Conservation (phyloP, 768 basidiomycete genomes). For the Calocybe gangraenosa region DNA sequence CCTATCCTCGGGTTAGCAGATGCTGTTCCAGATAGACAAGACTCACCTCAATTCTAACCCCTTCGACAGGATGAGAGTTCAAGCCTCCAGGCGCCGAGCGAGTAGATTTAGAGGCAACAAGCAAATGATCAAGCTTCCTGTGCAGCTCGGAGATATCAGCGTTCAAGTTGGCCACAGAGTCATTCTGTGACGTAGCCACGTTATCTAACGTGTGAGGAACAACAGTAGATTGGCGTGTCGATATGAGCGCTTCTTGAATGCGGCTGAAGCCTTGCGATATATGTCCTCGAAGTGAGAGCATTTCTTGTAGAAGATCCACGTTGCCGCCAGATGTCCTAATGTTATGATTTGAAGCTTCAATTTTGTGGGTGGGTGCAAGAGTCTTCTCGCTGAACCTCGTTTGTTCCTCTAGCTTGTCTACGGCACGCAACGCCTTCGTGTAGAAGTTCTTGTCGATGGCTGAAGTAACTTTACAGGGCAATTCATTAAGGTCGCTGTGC, state of each 20-base stretch:
- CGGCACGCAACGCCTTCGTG: slow-evolving; percentile 6
- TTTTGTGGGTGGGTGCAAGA: slow-evolving; percentile 6
- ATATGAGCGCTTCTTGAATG: slow-evolving; percentile 2
- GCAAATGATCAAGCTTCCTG: slow-evolving; percentile 15
- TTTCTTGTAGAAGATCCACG: slow-evolving; percentile 1
- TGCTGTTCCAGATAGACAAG: not conserved
- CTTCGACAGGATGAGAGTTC: slow-evolving; percentile 11
- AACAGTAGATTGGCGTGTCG: not conserved
- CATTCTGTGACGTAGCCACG: not conserved
- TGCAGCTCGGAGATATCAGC: slow-evolving; percentile 10
- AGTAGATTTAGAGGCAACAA: not conserved
- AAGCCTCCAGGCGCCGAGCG: slow-evolving; percentile 1
- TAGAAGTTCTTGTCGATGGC: slow-evolving; percentile 1
- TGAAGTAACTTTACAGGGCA: slow-evolving; percentile 11
- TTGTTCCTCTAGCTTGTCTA: slow-evolving; percentile 14
- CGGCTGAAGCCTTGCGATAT: slow-evolving; percentile 6
- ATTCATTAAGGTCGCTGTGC: slow-evolving; percentile 11
- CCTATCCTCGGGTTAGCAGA: not conserved
- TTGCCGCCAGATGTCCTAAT: not conserved
- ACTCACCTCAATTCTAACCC: slow-evolving; percentile 1
- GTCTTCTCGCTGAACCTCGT: slow-evolving; percentile 5
- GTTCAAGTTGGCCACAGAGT: not conserved
- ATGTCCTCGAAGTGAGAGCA: slow-evolving; percentile 7
- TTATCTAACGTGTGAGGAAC: slow-evolving; percentile 9
- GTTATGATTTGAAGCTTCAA: not conserved